phyloP scores from a whole-genome alignment of 2,329 filamentous ascomycete species.

The Fusarium subtropicale region DNA sequence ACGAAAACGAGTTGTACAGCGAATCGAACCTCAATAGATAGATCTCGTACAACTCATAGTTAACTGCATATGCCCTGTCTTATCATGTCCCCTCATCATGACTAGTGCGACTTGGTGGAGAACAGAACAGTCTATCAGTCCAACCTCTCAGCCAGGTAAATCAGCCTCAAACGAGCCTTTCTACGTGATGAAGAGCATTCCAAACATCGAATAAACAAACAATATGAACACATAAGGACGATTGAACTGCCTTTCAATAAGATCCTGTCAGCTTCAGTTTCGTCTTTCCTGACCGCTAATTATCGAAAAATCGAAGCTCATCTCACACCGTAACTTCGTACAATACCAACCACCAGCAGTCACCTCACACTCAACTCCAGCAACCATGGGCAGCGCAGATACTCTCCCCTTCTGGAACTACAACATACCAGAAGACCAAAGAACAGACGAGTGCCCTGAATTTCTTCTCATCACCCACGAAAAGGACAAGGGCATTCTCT shows the following conservation, averaged over 20 bases:
- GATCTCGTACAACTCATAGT: neutral
- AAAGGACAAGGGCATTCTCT: constrained; percentile 78
- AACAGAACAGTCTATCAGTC: constrained; percentile 1
- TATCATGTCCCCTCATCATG: constrained; percentile 4
- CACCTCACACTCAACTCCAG: neutral
- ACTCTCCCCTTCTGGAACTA: constrained; percentile 80
- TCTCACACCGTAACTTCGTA: constrained; percentile 32
- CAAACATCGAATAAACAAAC: neutral
- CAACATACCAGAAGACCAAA: constrained; percentile 74
- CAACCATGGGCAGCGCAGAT: constrained; percentile 53
- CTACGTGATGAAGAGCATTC: neutral
- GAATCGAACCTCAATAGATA: neutral
- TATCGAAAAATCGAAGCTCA: neutral
- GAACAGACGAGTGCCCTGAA: constrained; percentile 75
- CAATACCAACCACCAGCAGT: neutral
- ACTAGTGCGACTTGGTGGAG: constrained; percentile 19
- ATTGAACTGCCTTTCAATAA: neutral
- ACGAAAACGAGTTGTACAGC: neutral
- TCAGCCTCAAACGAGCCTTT: constrained; percentile 6
- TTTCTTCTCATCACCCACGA: constrained; percentile 71
- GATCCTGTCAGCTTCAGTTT: neutral
- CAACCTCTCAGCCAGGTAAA: neutral
- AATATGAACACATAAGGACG: neutral
- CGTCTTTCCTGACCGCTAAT: neutral
- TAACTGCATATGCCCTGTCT: neutral